These are phyloP conservation scores for Colletotrichum sp. DNA, from an alignment of 2,329 filamentous ascomycete genomes.

Conservation along the genomic window DNA sequence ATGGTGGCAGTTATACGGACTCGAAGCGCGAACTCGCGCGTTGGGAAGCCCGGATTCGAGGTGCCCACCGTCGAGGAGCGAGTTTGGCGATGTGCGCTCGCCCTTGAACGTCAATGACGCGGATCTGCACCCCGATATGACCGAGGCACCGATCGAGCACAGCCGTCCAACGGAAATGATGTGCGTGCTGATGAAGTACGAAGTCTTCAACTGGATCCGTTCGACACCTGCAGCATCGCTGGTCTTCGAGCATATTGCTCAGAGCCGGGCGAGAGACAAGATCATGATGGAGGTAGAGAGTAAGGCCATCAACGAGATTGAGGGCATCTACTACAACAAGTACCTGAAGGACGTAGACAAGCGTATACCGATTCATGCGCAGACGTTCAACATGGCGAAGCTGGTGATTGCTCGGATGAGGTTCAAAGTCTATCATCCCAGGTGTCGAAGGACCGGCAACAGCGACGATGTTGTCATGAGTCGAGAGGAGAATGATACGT, in stretches of 20 bases:
- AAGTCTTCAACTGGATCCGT: slow-evolving; percentile 30
- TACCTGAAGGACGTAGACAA: slow-evolving; percentile 26
- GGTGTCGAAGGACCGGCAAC: background rate
- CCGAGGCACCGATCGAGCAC: slow-evolving; percentile 47
- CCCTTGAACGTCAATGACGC: slow-evolving; percentile 63
- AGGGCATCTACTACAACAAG: slow-evolving; percentile 27
- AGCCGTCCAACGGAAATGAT: slow-evolving; percentile 62
- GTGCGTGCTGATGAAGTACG: slow-evolving; percentile 35
- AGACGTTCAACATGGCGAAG: slow-evolving; percentile 26
- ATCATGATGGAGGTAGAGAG: slow-evolving; percentile 20
- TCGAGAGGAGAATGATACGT: slow-evolving; percentile 24
- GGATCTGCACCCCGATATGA: slow-evolving; percentile 56
- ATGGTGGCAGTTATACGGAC: slow-evolving; percentile 30
- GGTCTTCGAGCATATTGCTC: slow-evolving; percentile 21
- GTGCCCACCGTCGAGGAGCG: background rate
- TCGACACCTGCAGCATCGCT: slow-evolving; percentile 25
- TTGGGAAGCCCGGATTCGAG: slow-evolving; percentile 12
- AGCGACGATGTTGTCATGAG: slow-evolving; percentile 20
- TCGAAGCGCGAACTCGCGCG: slow-evolving; percentile 23
- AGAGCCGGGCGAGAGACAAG: background rate
- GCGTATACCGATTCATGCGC: slow-evolving; percentile 31
- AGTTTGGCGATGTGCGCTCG: slow-evolving; percentile 45
- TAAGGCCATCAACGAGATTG: slow-evolving; percentile 30
- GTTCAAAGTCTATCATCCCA: slow-evolving; percentile 33
- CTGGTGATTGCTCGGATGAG: slow-evolving; percentile 31